Evolutionary conservation across 2,329 filamentous ascomycete genomes (phyloP).

Genomic region (Cladosporium sp.): DNA sequence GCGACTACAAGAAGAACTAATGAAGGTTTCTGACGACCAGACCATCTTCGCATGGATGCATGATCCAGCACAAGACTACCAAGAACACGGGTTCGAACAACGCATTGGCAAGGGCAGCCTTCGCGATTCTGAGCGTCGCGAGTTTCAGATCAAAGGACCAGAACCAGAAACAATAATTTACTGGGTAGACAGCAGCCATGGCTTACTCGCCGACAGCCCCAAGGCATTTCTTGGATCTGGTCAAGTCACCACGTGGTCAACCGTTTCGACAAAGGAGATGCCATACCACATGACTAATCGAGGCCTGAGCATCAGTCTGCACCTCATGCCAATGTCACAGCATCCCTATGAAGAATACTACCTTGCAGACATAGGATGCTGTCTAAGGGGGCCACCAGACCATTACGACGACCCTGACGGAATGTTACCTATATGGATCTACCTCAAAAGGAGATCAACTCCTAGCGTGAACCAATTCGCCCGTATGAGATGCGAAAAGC

Average conservation of each 20-base stretch:
- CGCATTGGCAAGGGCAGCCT: too few species aligned
- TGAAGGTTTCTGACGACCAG: constrained; percentile 23
- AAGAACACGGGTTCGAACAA: too few species aligned
- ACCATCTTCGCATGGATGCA: constrained; percentile 21
- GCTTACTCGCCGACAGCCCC: not conserved
- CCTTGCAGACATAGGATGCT: not conserved
- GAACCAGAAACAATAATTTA: too few species aligned
- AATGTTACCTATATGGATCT: not conserved
- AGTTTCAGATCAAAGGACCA: too few species aligned
- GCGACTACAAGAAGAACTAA: constrained; percentile 26
- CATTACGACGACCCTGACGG: not conserved
- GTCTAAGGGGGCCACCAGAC: not conserved
- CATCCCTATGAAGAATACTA: not conserved
- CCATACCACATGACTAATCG: not conserved
- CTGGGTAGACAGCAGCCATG: not conserved
- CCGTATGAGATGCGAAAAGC: not conserved
- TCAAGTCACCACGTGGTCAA: not conserved
- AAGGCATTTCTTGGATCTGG: not conserved
- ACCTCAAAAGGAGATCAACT: not conserved
- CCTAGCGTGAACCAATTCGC: not conserved
- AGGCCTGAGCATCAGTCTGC: not conserved
- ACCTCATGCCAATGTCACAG: not conserved
- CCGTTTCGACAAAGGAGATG: not conserved
- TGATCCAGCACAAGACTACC: not conserved
- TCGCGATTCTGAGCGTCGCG: too few species aligned